Conservation (phyloP, 2,329 filamentous ascomycete genomes). For the Raffaelea albimanens region DNA sequence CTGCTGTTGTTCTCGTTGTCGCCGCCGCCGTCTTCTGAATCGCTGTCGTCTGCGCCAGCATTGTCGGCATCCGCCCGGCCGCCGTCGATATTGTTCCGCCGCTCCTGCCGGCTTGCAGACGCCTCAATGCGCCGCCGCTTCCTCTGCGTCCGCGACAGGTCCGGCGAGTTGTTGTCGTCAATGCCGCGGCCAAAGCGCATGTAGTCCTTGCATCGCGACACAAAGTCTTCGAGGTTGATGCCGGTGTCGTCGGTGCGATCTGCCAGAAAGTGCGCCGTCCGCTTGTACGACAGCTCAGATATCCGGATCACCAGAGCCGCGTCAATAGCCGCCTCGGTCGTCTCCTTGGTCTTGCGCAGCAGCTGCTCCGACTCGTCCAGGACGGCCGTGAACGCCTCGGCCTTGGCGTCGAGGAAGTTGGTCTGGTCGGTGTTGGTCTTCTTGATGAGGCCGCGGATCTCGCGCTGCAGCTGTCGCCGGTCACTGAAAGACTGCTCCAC, state of each 20-base stretch:
- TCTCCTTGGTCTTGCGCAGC: constrained; percentile 68
- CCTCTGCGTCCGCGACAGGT: constrained; percentile 40
- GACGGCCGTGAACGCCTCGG: constrained; percentile 54
- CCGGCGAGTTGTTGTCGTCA: constrained; percentile 38
- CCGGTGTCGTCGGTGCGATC: constrained; percentile 60
- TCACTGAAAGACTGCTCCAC: constrained; percentile 74
- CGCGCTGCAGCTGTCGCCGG: constrained; percentile 48
- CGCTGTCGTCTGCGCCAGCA: constrained; percentile 46
- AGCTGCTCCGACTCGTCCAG: constrained; percentile 57
- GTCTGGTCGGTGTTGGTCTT: constrained; percentile 51
- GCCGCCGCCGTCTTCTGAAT: constrained; percentile 57
- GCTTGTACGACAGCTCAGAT: constrained; percentile 71
- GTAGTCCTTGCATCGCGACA: constrained; percentile 80
- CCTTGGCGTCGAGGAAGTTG: constrained; percentile 59
- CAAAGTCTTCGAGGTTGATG: constrained; percentile 82
- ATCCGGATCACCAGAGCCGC: constrained; percentile 75
- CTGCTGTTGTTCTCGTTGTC: constrained; percentile 52
- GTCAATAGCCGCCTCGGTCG: constrained; percentile 82
- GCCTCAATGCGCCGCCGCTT: constrained; percentile 33
- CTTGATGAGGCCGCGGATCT: constrained; percentile 44
- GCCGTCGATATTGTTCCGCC: constrained; percentile 43
- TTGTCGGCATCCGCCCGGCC: constrained; percentile 34
- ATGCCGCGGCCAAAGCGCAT: constrained; percentile 63
- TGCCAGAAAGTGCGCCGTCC: constrained; percentile 62
- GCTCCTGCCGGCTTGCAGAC: constrained; percentile 22